These are phyloP conservation scores for Colletotrichum navitas DNA, from an alignment of 2,329 filamentous ascomycete species.

Conservation along the genomic window DNA sequence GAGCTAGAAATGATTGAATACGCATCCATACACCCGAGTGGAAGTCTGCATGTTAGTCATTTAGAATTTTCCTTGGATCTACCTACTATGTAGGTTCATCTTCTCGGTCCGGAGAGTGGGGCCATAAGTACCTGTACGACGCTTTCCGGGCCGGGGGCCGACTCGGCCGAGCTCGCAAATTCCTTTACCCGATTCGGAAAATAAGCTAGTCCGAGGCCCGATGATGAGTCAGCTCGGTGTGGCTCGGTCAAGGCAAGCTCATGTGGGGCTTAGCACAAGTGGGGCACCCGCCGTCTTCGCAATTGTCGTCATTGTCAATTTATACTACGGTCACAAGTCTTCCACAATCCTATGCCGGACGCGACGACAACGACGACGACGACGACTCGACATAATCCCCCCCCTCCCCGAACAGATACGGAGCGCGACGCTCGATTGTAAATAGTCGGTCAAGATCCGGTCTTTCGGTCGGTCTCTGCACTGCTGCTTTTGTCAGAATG, in stretches of 20 bases:
- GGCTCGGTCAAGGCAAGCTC: background rate
- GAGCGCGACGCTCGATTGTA: background rate
- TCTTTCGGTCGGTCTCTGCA: too few species aligned
- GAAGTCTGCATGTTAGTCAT: background rate
- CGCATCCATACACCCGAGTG: background rate
- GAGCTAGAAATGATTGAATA: background rate
- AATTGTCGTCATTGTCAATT: slow-evolving; percentile 39
- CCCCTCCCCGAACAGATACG: background rate
- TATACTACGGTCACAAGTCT: background rate
- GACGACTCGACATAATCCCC: background rate
- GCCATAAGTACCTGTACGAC: too few species aligned
- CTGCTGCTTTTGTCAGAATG: background rate
- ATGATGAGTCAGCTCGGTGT: slow-evolving; percentile 35
- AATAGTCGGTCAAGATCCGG: background rate
- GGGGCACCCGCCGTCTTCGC: slow-evolving; percentile 10
- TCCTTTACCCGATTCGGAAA: background rate
- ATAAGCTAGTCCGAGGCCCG: background rate
- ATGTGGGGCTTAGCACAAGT: slow-evolving; percentile 30
- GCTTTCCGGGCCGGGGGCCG: too few species aligned
- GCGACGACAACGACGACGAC: background rate
- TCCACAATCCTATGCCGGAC: background rate
- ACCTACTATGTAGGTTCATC: too few species aligned
- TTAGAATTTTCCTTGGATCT: too few species aligned
- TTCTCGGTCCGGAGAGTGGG: too few species aligned
- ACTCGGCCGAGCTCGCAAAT: too few species aligned